Evolutionary conservation across 73 alveolate genomes (phyloP).

Genomic region (Diophrys appendiculata): DNA sequence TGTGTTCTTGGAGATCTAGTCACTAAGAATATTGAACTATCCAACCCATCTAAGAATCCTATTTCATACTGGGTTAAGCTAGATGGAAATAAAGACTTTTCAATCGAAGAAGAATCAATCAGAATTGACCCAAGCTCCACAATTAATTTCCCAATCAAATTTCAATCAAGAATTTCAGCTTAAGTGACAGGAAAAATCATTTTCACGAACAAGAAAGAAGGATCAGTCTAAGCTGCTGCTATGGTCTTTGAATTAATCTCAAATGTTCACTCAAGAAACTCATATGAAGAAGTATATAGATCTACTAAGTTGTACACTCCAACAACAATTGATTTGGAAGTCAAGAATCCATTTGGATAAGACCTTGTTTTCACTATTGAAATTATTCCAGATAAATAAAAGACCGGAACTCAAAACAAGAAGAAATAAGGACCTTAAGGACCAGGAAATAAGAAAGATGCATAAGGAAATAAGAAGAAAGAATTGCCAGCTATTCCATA

Average conservation of each 20-base stretch:
- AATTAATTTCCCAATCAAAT: conserved; percentile 88
- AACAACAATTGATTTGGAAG: conserved; percentile 54
- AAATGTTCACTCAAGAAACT: conserved; percentile 89
- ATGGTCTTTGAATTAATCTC: conserved; percentile 94
- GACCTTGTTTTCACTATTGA: conserved; percentile 63
- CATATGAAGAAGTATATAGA: conserved; percentile 73
- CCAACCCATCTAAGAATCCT: conserved; percentile 91
- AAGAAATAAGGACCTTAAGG: conserved; percentile 26
- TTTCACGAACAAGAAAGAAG: conserved; percentile 92
- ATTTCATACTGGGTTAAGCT: conserved; percentile 93
- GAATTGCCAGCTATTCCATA: conserved; percentile 59
- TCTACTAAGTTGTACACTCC: conserved; percentile 67
- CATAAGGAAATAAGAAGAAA: conserved; percentile 31
- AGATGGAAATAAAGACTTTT: conserved; percentile 92
- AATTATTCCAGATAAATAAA: conserved; percentile 64
- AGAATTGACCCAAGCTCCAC: conserved; percentile 85
- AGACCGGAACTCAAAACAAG: conserved; percentile 31
- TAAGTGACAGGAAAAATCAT: conserved; percentile 91
- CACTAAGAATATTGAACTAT: conserved; percentile 81
- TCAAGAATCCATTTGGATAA: conserved; percentile 63
- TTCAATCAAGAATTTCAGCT: conserved; percentile 84
- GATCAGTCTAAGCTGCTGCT: conserved; percentile 96
- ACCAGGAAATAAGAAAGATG: conserved; percentile 26
- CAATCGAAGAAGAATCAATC: conserved; percentile 79
- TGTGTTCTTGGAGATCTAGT: conserved; percentile 93